Base-by-base conservation (phyloP, 179 eudicot species). In the Carnegiea gigantea region DNA sequence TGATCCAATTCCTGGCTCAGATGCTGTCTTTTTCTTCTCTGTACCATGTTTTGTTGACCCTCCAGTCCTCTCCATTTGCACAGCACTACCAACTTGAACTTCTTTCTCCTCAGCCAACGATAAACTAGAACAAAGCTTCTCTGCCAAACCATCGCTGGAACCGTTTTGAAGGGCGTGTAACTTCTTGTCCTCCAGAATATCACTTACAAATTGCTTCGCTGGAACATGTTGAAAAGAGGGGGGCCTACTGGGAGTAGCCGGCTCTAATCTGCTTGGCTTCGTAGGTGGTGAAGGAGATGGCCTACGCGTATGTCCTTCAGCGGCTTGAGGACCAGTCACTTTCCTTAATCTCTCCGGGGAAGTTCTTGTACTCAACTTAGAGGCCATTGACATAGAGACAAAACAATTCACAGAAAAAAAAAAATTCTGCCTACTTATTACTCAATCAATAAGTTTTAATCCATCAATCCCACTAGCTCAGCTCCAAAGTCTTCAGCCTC, bases 311-410 rank as follows among this genome's bases (percentile, higher is more conserved):
- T 44, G 83, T 77, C 87, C 90, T 82, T 86, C 90, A 73, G 77
- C 40, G 23, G 76, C 51, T 78, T 84, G 89, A 78, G 81, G 84
- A 81, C 75, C 85, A 17, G 49, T 77, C 9, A 28, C 75, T 85
- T 86, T 92, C 81, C 83, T 84, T 33, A 79, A 84, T 76, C 85
- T 87, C 30, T 88, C 92, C 0, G 87, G 83, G 20, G 90, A 85
- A 70, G 85, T 79, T 84, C 84, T 89, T 70, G 46, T 76, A 86
- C 82, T 77, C 65, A 92, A 83, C 57, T 89, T 91, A 2, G 98
- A 89, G 78, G 97, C 94, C 98, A 94, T 93, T 79, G 81, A 80
- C 59, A 78, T 38, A 78, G 64, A 77, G 60, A 75, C 73, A 79
- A 78, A 76, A 75, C 54, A 12, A 59, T 54, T 82, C 76, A 81